These are phyloP conservation scores for Collybia mongolica DNA, from an alignment of 768 basidiomycete genomes.

Conservation along the genomic window DNA sequence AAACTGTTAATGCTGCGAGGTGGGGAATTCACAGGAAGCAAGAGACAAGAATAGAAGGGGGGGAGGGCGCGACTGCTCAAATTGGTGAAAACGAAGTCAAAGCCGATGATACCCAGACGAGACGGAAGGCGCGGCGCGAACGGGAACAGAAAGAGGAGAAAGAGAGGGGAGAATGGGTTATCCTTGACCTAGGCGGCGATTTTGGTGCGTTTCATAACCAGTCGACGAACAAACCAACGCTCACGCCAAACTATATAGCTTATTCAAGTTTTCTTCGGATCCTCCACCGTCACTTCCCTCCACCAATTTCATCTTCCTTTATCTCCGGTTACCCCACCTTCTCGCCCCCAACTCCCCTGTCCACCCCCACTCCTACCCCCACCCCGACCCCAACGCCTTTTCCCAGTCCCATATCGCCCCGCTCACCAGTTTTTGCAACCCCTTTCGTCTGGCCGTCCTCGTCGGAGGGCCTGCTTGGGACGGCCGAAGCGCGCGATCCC, in stretches of 20 bases:
- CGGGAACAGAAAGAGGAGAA: slow-evolving; percentile 13
- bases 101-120: neutral
- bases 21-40: slow-evolving; percentile 9
- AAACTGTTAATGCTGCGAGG: too few relatives aligned
- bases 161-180: slow-evolving; percentile 46
- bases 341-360: slow-evolving; percentile 9
- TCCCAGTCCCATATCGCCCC: slow-evolving; percentile 20
- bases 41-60: neutral
- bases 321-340: slow-evolving; percentile 22
- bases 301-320: slow-evolving; percentile 40
- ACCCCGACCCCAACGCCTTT: slow-evolving; percentile 25
- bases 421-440: neutral
- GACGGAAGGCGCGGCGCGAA: neutral
- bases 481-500: neutral
- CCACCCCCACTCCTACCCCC: slow-evolving; percentile 21
- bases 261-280: slow-evolving; percentile 50
- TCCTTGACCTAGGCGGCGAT: slow-evolving; percentile 43
- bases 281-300: slow-evolving; percentile 42
- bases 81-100: neutral
- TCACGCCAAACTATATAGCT: slow-evolving; percentile 27
- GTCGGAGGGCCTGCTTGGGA: neutral
- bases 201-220: slow-evolving; percentile 8
- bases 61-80: neutral
- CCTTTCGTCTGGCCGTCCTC: neutral
- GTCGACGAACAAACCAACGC: neutral